These are phyloP conservation scores for Globisporangium barbulae DNA, from an alignment of 352 stramenopile genomes.

Conservation along the genomic window DNA sequence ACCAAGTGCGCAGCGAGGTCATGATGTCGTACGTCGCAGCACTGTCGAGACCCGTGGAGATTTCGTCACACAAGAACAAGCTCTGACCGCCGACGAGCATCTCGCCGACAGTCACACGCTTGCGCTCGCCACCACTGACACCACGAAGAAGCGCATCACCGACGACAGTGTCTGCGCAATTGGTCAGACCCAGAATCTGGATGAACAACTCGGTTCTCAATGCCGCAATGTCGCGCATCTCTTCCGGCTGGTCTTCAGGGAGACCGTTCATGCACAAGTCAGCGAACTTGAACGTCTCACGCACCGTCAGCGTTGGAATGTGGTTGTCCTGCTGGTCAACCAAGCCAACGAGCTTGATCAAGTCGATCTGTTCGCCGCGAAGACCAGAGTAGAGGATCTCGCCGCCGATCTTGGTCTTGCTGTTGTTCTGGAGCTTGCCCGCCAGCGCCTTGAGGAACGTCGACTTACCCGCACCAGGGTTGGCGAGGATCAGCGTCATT, in stretches of 20 bases:
- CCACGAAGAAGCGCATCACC: conserved; percentile 84
- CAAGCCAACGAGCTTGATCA: conserved; percentile 70
- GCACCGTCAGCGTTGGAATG: conserved; percentile 86
- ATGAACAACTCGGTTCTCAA: conserved; percentile 64
- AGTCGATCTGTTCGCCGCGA: conserved; percentile 49
- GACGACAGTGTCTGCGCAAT: conserved; percentile 91
- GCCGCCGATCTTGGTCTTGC: conserved; percentile 51
- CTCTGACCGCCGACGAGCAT: conserved; percentile 61
- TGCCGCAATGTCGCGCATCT: conserved; percentile 64
- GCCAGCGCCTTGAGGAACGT: conserved; percentile 75
- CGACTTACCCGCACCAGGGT: conserved; percentile 72
- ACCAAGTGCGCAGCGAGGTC: conserved; percentile 39
- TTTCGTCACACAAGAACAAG: conserved; percentile 79
- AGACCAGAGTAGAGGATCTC: conserved; percentile 65
- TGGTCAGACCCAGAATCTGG: conserved; percentile 78
- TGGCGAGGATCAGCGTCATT: conserved; percentile 63
- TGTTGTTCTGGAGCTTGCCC: conserved; percentile 61
- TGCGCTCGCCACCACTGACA: conserved; percentile 87
- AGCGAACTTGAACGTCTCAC: conserved; percentile 93
- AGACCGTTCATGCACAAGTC: conserved; percentile 81
- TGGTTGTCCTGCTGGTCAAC: conserved; percentile 61
- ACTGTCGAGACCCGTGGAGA: conserved; percentile 70
- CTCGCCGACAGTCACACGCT: conserved; percentile 89
- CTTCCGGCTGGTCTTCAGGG: conserved; percentile 51
- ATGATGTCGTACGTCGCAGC: conserved; percentile 90